A percentile compares a stretch with the other conserved stretches of the same genome.
Evolutionary conservation across 2,329 filamentous ascomycete genomes (phyloP).

Genomic region (Clarireedia hainanense): DNA sequence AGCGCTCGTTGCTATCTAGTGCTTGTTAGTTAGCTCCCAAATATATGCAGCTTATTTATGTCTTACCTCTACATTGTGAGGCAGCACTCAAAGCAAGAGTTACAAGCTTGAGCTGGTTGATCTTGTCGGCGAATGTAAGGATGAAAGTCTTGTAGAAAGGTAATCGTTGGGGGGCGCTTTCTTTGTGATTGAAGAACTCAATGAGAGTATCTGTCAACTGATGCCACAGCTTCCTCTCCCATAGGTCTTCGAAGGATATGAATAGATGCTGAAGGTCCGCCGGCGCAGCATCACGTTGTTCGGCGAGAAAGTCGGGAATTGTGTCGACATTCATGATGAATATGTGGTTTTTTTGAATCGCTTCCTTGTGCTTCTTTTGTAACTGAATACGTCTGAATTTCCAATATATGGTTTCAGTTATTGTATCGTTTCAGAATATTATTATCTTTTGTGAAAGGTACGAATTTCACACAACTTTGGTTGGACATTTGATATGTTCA

Average conservation of each 20-base stretch:
- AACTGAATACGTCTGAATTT: background rate
- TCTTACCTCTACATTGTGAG: conserved; percentile 67
- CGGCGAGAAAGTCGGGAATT: conserved; percentile 84
- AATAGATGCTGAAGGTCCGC: conserved; percentile 83
- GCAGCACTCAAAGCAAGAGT: conserved; percentile 82
- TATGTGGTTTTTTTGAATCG: conserved; percentile 2
- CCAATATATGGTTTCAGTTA: background rate
- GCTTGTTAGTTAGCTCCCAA: conserved; percentile 10
- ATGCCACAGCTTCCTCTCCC: conserved; percentile 99
- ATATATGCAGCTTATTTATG: background rate
- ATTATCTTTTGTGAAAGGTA: background rate
- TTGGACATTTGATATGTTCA: conserved; percentile 9
- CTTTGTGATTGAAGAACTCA: conserved; percentile 76
- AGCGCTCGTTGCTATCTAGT: conserved; percentile 75
- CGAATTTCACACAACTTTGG: background rate
- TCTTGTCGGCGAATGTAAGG: conserved; percentile 93
- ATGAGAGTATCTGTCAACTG: conserved; percentile 87
- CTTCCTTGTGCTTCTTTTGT: background rate
- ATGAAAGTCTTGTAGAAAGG: conserved; percentile 92
- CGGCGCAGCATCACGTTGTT: conserved; percentile 81
- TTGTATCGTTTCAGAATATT: background rate
- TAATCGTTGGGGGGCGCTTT: conserved; percentile 78
- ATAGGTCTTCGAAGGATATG: conserved; percentile 88
- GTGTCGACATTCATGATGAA: conserved; percentile 70
- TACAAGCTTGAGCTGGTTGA: conserved; percentile 97